Base-by-base conservation (phyloP, 2,329 filamentous ascomycete species). In the Alternaria sp. region DNA sequence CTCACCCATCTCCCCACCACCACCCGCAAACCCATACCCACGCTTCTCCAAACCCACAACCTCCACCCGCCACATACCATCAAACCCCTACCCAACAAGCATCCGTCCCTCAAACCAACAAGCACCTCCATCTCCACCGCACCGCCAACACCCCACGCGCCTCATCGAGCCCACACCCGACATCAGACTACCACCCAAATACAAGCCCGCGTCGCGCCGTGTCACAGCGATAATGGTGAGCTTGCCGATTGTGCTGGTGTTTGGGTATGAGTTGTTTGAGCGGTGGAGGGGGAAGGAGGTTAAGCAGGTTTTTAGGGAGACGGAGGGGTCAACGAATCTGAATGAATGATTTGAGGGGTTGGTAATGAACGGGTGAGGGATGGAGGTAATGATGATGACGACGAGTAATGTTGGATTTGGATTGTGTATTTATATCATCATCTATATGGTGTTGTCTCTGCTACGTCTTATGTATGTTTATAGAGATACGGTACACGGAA, bases 151-250 rank as follows among this genome's bases (percentile, higher is more conserved):
- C 15, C 50, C 44, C 17, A 66, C 55, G 8, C 61, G 65, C 55
- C 62, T 74, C 28, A 72, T 73, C 26, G 70, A 74, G 56, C 71
- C 71, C 11, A 68, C 57, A 5, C 61, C 64, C 2, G 65, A 74
- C 36, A 69, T 66, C 11, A 59, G 63, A 6, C 55, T 79, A 19
- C 73, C 74, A 17, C 51, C 64, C 2, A 77, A 79, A 46, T 81
- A 80, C 69, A 74, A 74, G 54, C 69, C 72, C 5, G 74, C 75
- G 1, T 74, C 71, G 49, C 65, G 77, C 3, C 61, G 76, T 1
- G 68, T 80, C 1, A 76, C 72, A 30, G 69, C 71, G 12, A 77
- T 80, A 6, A 78, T 80, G 6, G 77, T 80, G 9, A 75, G 73
- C 10, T 59, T 79, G 30, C 79, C 79, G 2, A 57, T 81, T 30